Conservation (phyloP, 2,329 filamentous ascomycete species). For the Paraphaeosphaeria minitans region DNA sequence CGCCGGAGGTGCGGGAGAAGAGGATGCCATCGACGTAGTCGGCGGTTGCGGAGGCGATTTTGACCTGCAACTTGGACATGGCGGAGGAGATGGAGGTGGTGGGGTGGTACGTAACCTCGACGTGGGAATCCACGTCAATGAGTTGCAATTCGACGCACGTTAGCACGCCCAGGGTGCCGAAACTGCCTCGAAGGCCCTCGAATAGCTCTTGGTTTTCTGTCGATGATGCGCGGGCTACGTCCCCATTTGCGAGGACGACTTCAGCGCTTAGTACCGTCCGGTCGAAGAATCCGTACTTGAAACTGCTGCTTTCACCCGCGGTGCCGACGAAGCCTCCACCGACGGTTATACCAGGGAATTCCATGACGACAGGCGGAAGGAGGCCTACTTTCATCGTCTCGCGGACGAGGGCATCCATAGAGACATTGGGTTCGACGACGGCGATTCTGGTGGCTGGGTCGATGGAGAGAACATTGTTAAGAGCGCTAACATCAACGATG, state of each 20-base stretch:
- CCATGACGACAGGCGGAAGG: conserved; percentile 70
- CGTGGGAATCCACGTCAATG: conserved; percentile 58
- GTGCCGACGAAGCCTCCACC: conserved; percentile 71
- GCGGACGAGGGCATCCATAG: conserved; percentile 67
- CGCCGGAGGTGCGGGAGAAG: conserved; percentile 59
- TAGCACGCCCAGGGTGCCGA: conserved; percentile 65
- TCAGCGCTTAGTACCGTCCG: conserved; percentile 66
- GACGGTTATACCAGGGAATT: conserved; percentile 72
- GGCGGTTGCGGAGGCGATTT: conserved; percentile 46
- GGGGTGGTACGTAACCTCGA: conserved; percentile 67
- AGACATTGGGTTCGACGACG: conserved; percentile 70
- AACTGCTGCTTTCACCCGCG: conserved; percentile 70
- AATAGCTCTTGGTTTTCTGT: conserved; percentile 60
- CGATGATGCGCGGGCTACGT: conserved; percentile 56
- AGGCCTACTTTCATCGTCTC: conserved; percentile 61
- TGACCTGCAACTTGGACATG: conserved; percentile 54
- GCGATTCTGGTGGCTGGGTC: conserved; percentile 59
- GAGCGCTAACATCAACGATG: conserved; percentile 67
- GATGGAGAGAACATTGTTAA: conserved; percentile 67
- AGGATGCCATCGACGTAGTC: conserved; percentile 74
- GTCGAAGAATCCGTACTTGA: conserved; percentile 70
- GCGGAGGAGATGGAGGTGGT: conserved; percentile 57
- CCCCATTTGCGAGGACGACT: conserved; percentile 65
- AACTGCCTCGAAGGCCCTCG: conserved; percentile 62
- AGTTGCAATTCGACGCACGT: conserved; percentile 65